phyloP scores from a whole-genome alignment of 257 asterid genomes.

The Paraleonurus japonicus region DNA sequence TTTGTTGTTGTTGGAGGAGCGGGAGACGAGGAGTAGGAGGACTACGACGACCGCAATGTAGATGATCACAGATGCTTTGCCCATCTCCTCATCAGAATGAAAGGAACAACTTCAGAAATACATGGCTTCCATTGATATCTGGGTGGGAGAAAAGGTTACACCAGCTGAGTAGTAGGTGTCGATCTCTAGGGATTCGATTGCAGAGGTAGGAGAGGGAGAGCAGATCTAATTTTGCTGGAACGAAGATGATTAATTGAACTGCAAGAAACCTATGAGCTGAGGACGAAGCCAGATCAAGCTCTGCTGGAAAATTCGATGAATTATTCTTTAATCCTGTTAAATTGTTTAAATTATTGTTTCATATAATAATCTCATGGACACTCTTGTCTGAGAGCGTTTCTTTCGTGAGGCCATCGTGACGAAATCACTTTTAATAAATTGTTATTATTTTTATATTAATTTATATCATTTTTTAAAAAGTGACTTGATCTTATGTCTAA shows the following conservation, averaged over 20 bases:
- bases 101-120: neutral
- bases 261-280: neutral
- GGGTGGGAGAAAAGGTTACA: too few relatives aligned
- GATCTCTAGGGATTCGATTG: neutral
- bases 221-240: neutral
- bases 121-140: neutral
- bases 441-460: too few relatives aligned
- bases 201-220: neutral
- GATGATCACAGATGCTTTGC: conserved; percentile 15
- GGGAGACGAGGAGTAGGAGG: conserved; percentile 29
- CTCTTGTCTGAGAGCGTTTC: too few relatives aligned
- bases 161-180: neutral
- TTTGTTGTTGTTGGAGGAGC: conserved; percentile 23
- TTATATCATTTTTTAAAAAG: too few relatives aligned
- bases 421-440: too few relatives aligned
- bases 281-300: neutral
- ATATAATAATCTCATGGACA: too few relatives aligned
- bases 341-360: too few relatives aligned
- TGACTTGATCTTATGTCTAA: too few relatives aligned
- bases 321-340: too few relatives aligned
- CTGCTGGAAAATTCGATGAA: too few relatives aligned
- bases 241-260: neutral
- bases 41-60: conserved; percentile 22
- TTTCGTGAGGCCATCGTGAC: too few relatives aligned
- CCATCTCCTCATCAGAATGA: conserved; percentile 17